Conservation (phyloP, 176 grass and related monocot genomes). For the Paspalum vaginatum region DNA sequence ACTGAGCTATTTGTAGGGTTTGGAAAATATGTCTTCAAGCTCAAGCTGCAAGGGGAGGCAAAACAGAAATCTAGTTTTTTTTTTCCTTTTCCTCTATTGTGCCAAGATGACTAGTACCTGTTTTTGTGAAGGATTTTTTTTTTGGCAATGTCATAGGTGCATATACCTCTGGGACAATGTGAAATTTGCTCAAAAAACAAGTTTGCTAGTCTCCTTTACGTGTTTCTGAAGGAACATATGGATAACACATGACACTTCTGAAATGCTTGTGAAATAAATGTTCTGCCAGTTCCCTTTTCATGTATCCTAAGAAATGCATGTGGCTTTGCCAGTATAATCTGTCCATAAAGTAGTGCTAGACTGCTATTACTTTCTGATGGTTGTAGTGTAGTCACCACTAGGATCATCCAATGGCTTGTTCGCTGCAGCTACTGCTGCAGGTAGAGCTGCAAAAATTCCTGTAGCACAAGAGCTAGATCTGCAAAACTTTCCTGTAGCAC, state of each 20-base stretch:
- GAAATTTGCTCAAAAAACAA: background rate
- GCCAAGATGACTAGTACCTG: background rate
- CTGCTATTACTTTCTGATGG: constrained; percentile 4
- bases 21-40: background rate
- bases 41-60: background rate
- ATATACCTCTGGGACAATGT: background rate
- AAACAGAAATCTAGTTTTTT: background rate
- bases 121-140: background rate
- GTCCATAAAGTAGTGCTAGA: background rate
- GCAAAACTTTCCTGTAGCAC: too few relatives aligned
- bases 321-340: background rate
- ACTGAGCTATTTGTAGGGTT: background rate
- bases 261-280: constrained; percentile 24
- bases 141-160: background rate
- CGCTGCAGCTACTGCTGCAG: too few relatives aligned
- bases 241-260: constrained; percentile 15
- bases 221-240: background rate
- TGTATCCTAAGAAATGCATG: background rate
- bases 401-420: constrained; percentile 32
- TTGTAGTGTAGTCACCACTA: background rate
- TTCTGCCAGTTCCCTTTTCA: background rate
- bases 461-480: too few relatives aligned
- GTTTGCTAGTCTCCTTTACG: background rate
- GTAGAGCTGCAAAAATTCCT: too few relatives aligned
- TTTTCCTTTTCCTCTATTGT: background rate